These are phyloP conservation scores for Rhododendron henanense DNA, from an alignment of 148 eudicot species.

Conservation along the genomic window DNA sequence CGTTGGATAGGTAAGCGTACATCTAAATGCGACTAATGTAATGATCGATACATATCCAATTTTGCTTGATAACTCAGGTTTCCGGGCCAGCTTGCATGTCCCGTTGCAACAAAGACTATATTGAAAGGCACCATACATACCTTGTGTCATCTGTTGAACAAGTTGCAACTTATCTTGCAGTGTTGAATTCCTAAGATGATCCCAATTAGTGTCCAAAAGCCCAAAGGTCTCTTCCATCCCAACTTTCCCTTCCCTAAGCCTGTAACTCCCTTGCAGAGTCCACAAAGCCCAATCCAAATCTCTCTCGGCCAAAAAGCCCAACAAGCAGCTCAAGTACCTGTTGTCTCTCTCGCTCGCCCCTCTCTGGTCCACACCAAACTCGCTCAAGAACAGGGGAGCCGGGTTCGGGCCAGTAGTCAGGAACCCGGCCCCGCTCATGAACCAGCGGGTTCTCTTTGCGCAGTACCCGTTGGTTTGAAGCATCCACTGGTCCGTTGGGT, in stretches of 20 bases:
- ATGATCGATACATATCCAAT: too few species aligned
- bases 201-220: conserved; percentile 4
- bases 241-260: conserved; percentile 8
- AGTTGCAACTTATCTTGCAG: conserved; percentile 17
- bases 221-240: conserved; percentile 7
- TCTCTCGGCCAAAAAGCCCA: conserved; percentile 5
- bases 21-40: too few species aligned
- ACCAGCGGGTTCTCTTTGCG: conserved; percentile 5
- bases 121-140: conserved; percentile 11
- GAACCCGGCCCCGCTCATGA: conserved; percentile 18
- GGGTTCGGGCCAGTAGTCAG: background rate
- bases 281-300: conserved; percentile 16
- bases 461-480: conserved; percentile 23
- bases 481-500: conserved; percentile 10
- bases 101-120: too few species aligned
- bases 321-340: background rate
- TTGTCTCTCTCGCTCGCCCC: background rate
- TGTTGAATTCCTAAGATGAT: conserved; percentile 17
- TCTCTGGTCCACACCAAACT: conserved; percentile 7
- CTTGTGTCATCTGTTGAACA: conserved; percentile 19
- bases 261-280: conserved; percentile 16
- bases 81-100: too few species aligned
- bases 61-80: too few species aligned
- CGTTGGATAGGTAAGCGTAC: too few species aligned
- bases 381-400: conserved; percentile 10